Evolutionary conservation across 306 rosid genomes (phyloP).

Genomic region (Sicyos baderoa): DNA sequence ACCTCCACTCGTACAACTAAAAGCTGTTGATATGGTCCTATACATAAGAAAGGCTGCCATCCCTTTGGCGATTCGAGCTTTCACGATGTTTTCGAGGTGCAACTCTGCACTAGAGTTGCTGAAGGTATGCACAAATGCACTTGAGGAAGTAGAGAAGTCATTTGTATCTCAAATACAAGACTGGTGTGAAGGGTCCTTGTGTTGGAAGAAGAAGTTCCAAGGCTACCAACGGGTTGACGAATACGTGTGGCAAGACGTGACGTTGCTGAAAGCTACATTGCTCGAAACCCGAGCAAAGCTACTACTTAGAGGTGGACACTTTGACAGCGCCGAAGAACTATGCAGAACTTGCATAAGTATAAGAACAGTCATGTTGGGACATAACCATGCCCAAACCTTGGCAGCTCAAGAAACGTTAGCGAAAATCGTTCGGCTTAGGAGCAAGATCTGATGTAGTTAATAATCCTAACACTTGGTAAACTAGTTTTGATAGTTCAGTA

Average conservation of each 20-base stretch:
- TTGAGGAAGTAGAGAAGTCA: constrained; percentile 83
- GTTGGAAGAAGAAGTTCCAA: constrained; percentile 72
- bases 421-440: constrained; percentile 70
- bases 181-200: constrained; percentile 61
- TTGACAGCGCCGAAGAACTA: constrained; percentile 68
- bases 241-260: constrained; percentile 88
- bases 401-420: constrained; percentile 86
- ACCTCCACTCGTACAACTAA: constrained; percentile 55
- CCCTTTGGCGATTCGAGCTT: constrained; percentile 74
- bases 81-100: constrained; percentile 71
- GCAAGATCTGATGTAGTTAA: constrained; percentile 40
- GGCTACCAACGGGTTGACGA: constrained; percentile 59
- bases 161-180: constrained; percentile 83
- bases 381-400: constrained; percentile 66
- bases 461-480: constrained; percentile 7
- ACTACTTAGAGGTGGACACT: constrained; percentile 61
- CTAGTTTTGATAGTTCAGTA: not conserved
- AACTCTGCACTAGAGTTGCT: constrained; percentile 67
- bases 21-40: constrained; percentile 56
- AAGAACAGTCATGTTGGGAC: constrained; percentile 85
- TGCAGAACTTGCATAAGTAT: constrained; percentile 81
- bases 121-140: constrained; percentile 73
- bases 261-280: constrained; percentile 66
- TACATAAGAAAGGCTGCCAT: constrained; percentile 68
- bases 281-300: constrained; percentile 82